Conservation (phyloP, 1,284 basidiomycete genomes). For the Trichosporon asahii region DNA sequence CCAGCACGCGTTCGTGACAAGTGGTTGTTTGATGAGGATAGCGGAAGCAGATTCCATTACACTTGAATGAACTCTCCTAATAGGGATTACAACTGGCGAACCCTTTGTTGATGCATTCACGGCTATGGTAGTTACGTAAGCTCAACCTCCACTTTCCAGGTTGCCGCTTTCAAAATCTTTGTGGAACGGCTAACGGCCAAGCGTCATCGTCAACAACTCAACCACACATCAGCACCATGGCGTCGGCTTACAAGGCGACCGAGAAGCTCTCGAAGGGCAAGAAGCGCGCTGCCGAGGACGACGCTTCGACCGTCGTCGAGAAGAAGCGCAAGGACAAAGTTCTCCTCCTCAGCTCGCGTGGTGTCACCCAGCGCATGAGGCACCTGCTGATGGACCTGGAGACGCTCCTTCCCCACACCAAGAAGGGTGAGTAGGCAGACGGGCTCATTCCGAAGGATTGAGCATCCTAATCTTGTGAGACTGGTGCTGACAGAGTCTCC, state of each 20-base stretch:
- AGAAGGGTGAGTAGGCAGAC: constrained; percentile 67
- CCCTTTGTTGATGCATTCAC: neutral
- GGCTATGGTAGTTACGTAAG: neutral
- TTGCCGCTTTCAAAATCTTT: constrained; percentile 15
- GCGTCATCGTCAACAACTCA: constrained; percentile 5
- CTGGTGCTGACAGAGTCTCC: constrained; percentile 4
- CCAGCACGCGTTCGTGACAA: constrained; percentile 3
- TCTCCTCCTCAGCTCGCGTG: constrained; percentile 85
- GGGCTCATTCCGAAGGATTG: neutral
- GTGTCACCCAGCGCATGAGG: constrained; percentile 93
- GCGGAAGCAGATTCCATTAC: neutral
- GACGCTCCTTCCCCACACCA: constrained; percentile 85
- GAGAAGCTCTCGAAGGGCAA: constrained; percentile 25
- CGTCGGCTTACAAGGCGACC: constrained; percentile 25
- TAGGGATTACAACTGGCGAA: neutral
- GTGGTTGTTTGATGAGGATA: neutral
- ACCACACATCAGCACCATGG: constrained; percentile 17
- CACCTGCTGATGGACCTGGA: constrained; percentile 96
- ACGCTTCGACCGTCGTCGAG: constrained; percentile 14
- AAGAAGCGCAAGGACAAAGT: constrained; percentile 63
- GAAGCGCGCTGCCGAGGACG: constrained; percentile 23
- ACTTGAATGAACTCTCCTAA: neutral
- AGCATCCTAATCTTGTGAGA: too few species aligned
- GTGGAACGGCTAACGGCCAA: neutral
- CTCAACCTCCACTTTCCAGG: constrained; percentile 1